Evolutionary conservation across 495 filamentous ascomycete genomes (phyloP), one percentile per base, ranked within the genome.

Genomic region (Penicillium manginii): DNA sequence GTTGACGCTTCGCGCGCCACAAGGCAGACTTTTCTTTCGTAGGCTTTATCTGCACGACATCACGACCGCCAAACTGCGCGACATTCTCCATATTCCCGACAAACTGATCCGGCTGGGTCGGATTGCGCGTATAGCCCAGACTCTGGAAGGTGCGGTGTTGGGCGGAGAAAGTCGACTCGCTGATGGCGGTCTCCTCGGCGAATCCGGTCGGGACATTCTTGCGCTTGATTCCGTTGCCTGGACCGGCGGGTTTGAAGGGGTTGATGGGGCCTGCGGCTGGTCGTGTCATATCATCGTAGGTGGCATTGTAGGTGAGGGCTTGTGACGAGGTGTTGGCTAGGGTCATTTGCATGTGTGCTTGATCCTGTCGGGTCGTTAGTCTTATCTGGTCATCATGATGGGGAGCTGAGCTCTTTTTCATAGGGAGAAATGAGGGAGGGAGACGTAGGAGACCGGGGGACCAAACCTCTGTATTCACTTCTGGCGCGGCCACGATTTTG

Each of bases 131-230:
- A 63, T 86, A 88, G 8, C 85, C 85, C 42, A 81, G 60, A 57
- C 79, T 84, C 68, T 91, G 87, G 53, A 91, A 86, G 1, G 89
- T 91, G 58, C 87, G 83, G 70, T 91, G 91, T 67, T 93, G 89
- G 57, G 83, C 83, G 61, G 86, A 84, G 66, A 99, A 99, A 0
- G 90, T 93, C 55, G 90, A 82, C 66, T 96, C 93, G 72, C 90
- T 96, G 59, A 99, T 87, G 55, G 85, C 91, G 1, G 88, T 87
- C 73, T 98, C 93, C 60, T 92, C 82, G 0, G 96, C 96, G 66
- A 84, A 87, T 5, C 94, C 94, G 0, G 96, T 97, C 10, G 96
- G 86, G 2, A 98, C 88, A 59, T 94, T 93, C 65, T 96, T 96
- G 54, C 93, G 87, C 73, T 93, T 96, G 33, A 88, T 67, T 23